Evolutionary conservation across 352 stramenopile species (phyloP), one percentile per base, ranked within the genome.

Genomic region (Phytophthora pseudosyringae): DNA sequence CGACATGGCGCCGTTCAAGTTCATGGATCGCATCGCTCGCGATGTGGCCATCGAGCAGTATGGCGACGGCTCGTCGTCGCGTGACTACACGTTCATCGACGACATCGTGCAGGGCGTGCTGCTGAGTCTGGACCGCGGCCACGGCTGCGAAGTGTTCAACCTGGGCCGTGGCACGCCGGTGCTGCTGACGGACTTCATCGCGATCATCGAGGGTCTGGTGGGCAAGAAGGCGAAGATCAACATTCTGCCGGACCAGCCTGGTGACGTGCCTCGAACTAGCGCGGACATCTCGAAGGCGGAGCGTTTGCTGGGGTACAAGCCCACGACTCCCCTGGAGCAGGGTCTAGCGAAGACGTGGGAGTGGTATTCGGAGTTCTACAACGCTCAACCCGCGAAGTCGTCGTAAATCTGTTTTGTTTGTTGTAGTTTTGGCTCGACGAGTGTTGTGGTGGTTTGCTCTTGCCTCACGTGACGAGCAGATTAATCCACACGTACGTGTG

Each of bases 1-100:
- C 11, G 98, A 99, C 73, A 99, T 99, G 97, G 97, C 97, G 9
- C 95, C 97, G 33, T 99, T 98, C 85, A 99, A 98, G 86, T 99
- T 99, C 63, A 98, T 99, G 79, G 93, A 99, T 73, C 80, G 92
- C 35, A 94, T 99, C 16, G 92, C 81, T 15, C 78, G 87, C 16
- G 97, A 91, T 36, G 52, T 96, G 26, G 70, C 94, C 39, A 98
- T 99, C 36, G 90, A 99, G 59, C 94, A 99, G 78, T 99, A 98
- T 78, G 97, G 97, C 33, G 96, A 99, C 70, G 97, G 97, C 28
- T 93, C 78, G 7, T 98, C 93, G 8, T 95, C 78, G 47, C 80
- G 97, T 35, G 97, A 99, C 75, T 99, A 99, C 82, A 99, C 97
- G 10, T 99, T 98, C 77, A 98, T 99, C 53, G 89, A 90, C 50